These are phyloP conservation scores for Cyberlindnera euphorbiae DNA, from an alignment of 805 yeast species.

Conservation along the genomic window DNA sequence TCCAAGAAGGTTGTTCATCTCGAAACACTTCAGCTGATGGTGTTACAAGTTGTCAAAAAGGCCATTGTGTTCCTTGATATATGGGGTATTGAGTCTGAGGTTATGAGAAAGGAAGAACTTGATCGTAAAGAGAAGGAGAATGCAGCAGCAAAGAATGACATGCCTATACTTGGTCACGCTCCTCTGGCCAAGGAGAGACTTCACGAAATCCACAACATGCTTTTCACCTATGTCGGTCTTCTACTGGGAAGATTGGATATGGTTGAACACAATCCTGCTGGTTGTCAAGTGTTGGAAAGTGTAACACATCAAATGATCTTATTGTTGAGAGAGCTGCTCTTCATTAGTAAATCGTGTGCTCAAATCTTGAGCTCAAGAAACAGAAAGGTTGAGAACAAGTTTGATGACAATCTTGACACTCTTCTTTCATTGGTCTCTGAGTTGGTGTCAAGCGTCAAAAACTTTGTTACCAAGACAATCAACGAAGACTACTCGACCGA, in stretches of 20 bases:
- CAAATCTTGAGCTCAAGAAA: conserved; percentile 28
- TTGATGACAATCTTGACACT: conserved; percentile 46
- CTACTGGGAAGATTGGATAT: conserved; percentile 74
- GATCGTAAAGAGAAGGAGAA: conserved; percentile 5
- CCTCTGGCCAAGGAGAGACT: conserved; percentile 63
- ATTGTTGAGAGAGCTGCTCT: conserved; percentile 56
- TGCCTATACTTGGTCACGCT: conserved; percentile 44
- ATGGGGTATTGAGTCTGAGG: conserved; percentile 66
- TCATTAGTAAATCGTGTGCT: conserved; percentile 49
- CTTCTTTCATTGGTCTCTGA: conserved; percentile 58
- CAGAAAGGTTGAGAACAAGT: conserved; percentile 17
- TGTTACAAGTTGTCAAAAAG: conserved; percentile 62
- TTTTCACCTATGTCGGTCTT: conserved; percentile 58
- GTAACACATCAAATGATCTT: conserved; percentile 66
- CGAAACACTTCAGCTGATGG: conserved; percentile 56
- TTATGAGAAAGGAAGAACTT: conserved; percentile 26
- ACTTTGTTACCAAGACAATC: conserved; percentile 51
- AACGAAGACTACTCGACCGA: conserved; percentile 30
- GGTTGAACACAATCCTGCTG: conserved; percentile 66
- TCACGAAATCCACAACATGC: conserved; percentile 55
- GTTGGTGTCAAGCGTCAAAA: conserved; percentile 59
- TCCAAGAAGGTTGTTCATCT: conserved; percentile 55
- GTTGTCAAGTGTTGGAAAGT: conserved; percentile 62
- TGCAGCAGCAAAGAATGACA: conserved; percentile 10
- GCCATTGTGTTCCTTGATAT: conserved; percentile 59